phyloP scores from a whole-genome alignment of 2,329 filamentous ascomycete genomes.

The Colletotrichum abscissum region DNA sequence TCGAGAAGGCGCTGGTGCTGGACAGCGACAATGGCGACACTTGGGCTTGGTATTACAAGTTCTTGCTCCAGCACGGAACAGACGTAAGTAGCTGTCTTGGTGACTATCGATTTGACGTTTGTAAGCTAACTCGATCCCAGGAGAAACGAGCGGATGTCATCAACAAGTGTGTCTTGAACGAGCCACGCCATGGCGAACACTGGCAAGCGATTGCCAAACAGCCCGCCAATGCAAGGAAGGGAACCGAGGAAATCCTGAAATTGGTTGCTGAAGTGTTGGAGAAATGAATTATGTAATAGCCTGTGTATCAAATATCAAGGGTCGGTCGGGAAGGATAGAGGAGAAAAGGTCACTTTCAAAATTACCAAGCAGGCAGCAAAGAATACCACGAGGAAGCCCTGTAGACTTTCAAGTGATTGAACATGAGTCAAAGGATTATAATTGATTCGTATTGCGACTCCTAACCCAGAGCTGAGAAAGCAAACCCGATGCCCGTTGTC shows the following conservation, averaged over 20 bases:
- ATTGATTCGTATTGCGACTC: slow-evolving; percentile 16
- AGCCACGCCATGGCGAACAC: slow-evolving; percentile 91
- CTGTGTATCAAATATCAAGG: background rate
- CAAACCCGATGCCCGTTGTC: slow-evolving; percentile 15
- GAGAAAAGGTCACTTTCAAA: background rate
- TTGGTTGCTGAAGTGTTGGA: slow-evolving; percentile 71
- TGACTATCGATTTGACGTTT: background rate
- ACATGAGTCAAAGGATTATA: slow-evolving; percentile 11
- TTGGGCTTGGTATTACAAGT: slow-evolving; percentile 99
- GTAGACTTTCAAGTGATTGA: background rate
- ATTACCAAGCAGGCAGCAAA: background rate
- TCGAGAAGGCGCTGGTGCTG: slow-evolving; percentile 91
- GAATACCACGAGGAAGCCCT: background rate
- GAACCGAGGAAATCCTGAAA: slow-evolving; percentile 84
- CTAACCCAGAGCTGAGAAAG: slow-evolving; percentile 3
- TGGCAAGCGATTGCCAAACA: slow-evolving; percentile 92
- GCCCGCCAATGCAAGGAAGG: slow-evolving; percentile 80
- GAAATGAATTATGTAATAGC: slow-evolving; percentile 33
- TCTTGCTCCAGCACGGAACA: slow-evolving; percentile 90
- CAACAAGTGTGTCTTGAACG: slow-evolving; percentile 81
- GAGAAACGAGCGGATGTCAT: slow-evolving; percentile 92
- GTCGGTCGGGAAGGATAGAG: background rate
- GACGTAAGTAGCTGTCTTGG: slow-evolving; percentile 50
- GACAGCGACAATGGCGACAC: slow-evolving; percentile 90
- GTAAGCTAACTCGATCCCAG: slow-evolving; percentile 17